These are phyloP conservation scores for Erysimum cheiranthoides DNA, from an alignment of 345 rosid species.

Conservation along the genomic window DNA sequence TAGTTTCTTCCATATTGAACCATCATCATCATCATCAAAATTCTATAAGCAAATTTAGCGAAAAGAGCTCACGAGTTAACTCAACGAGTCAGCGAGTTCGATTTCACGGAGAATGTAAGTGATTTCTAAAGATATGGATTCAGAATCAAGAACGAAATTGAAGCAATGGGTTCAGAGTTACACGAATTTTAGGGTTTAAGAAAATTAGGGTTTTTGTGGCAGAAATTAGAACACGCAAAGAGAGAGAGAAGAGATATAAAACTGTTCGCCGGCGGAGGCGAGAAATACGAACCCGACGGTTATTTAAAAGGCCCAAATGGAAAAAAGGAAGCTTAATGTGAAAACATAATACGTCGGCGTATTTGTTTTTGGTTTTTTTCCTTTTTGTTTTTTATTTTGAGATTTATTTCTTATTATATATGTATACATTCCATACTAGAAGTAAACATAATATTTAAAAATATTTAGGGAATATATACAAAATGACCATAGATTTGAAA, in stretches of 20 bases:
- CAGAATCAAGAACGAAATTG: background rate
- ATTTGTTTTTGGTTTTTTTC: background rate
- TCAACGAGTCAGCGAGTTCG: constrained; percentile 26
- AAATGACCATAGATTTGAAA: too few species aligned
- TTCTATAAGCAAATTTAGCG: background rate
- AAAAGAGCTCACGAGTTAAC: constrained; percentile 35
- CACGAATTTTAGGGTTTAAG: constrained; percentile 19
- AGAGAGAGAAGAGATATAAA: constrained; percentile 26
- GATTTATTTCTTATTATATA: background rate
- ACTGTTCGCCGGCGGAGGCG: constrained; percentile 37
- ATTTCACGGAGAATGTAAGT: constrained; percentile 27
- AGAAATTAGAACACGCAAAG: constrained; percentile 31
- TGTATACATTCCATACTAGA: too few species aligned
- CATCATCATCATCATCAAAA: constrained; percentile 47
- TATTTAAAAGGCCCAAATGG: constrained; percentile 15
- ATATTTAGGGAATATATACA: too few species aligned
- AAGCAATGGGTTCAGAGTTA: background rate
- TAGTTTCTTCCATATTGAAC: constrained; percentile 64
- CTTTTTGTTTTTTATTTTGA: background rate
- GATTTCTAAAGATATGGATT: constrained; percentile 21
- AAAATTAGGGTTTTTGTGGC: constrained; percentile 41
- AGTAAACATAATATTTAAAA: too few species aligned
- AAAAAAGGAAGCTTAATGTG: background rate
- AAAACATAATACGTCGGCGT: background rate
- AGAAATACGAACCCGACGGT: constrained; percentile 34